These are phyloP conservation scores for Monilinia polystroma DNA, from an alignment of 2,329 filamentous ascomycete species.

Conservation along the genomic window DNA sequence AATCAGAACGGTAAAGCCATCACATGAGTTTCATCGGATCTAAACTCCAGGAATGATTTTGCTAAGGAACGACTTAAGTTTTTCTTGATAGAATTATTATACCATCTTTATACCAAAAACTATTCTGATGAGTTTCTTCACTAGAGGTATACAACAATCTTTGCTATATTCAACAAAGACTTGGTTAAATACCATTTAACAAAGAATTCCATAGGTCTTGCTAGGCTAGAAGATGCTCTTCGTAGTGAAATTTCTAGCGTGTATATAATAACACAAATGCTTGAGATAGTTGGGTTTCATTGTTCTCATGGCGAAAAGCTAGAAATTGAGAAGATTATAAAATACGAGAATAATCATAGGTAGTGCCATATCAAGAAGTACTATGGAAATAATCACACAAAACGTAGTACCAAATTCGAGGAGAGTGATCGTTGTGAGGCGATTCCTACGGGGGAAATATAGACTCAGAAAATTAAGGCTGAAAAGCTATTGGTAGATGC, in stretches of 20 bases:
- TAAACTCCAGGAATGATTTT: too few species aligned
- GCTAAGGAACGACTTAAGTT: too few species aligned
- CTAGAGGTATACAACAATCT: too few species aligned
- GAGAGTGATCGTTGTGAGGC: not conserved
- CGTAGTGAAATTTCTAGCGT: conserved; percentile 6
- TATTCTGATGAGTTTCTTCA: too few species aligned
- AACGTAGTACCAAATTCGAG: not conserved
- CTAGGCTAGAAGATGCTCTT: conserved; percentile 13
- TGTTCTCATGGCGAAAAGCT: not conserved
- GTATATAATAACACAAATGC: conserved; percentile 18
- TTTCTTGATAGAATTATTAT: too few species aligned
- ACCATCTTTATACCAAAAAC: too few species aligned
- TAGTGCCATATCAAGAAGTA: not conserved
- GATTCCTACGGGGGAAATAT: not conserved
- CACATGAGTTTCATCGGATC: too few species aligned
- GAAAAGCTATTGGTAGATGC: not conserved
- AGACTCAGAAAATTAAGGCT: not conserved
- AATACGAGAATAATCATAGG: not conserved
- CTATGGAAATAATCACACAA: too few species aligned
- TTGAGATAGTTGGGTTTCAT: conserved; percentile 19
- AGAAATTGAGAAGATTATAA: not conserved
- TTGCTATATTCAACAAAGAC: too few species aligned
- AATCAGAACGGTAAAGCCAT: too few species aligned
- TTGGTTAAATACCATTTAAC: too few species aligned
- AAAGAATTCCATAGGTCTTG: too few species aligned